Base-by-base conservation (phyloP, 495 filamentous ascomycete species). In the Aspergillus sclerotiicarbonarius region DNA sequence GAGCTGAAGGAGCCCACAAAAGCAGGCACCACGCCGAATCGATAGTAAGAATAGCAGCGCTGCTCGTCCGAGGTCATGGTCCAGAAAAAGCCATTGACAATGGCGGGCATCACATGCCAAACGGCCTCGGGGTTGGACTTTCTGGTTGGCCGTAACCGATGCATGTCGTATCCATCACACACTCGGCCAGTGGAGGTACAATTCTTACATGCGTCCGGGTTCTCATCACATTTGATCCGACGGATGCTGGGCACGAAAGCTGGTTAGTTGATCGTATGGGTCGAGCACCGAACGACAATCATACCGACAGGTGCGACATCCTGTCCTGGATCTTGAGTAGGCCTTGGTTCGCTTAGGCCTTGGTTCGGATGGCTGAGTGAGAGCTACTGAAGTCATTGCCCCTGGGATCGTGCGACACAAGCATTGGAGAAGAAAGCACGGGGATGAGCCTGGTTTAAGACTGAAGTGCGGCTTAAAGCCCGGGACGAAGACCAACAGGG, bases 41-140 rank as follows among this genome's bases (percentile, higher is more conserved):
- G 49, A 56, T 66, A 69, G 44, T 64, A 62, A 8, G 61, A 58
- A 47, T 62, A 62, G 51, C 63, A 69, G 25, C 66, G 66, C 10
- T 46, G 53, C 63, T 69, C 66, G 41, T 69, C 66, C 2, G 49
- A 54, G 16, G 63, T 69, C 5, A 60, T 60, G 12, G 55, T 51
- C 63, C 62, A 62, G 39, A 7, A n/a, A 4, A 43, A 8, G 4
- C 41, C 20, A 12, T 37, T 9, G 33, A 37, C 33, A 9, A 41
- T n/a, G 37, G 8, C 13, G 8, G 13, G 5, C 12, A n/a, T 12
- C 12, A 41, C 21, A 6, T 13, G 15, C 25, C 25, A 25, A 5
- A 5, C 5, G 10, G 9, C 35, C 3, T 19, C n/a, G n/a, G 37
- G 13, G 30, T 2, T 6, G 32, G 13, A 13, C 37, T 41, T 13